Base-by-base conservation (phyloP, 176 grass and related monocot genomes). In the Oryza punctata region DNA sequence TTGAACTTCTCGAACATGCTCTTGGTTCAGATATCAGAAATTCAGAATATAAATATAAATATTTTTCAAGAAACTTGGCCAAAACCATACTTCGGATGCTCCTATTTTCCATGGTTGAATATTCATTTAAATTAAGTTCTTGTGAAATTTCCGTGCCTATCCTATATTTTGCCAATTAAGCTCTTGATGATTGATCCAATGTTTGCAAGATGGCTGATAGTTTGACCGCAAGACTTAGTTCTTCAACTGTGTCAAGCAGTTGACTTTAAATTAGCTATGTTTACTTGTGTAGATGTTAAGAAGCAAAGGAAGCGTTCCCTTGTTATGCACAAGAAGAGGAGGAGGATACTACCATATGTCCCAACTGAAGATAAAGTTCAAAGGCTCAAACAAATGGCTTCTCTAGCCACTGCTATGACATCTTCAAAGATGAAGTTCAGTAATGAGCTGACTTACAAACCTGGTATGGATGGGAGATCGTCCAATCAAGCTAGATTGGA, bases 321-420 rank as follows among this genome's bases (percentile, higher is more conserved):
- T 18, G 89, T 86, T 67, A 89, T 93, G 84, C 75, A 90, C 54
- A 98, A 98, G 87, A 95, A 82, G 89, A 95, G 89, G 69, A 89
- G 95, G 74, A 94, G 85, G 63, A 61, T 98, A 79, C 70, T 98
- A 64, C 92, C 96, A 76, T 98, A 86, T 82, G 49, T 81, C 41
- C 92, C 91, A 61, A 88, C 85, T 65, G 85, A 88, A 86, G 84
- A 95, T 91, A 52, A 29, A 40, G 76, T 43, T 72, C 65, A 73
- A 81, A 89, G 75, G 69, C 85, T 98, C 23, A 70, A 88, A 72
- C 95, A 95, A 88, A 93, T 98, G 92, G 82, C 85, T 78, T 98
- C 92, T 89, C 82, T 91, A 78, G 92, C 95, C 63, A 88, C 92
- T 84, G 92, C 90, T 73, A 84, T 98, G 83, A 88, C 73, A 50